Base-by-base conservation (phyloP, 495 filamentous ascomycete genomes). In the Neurospora sp. region DNA sequence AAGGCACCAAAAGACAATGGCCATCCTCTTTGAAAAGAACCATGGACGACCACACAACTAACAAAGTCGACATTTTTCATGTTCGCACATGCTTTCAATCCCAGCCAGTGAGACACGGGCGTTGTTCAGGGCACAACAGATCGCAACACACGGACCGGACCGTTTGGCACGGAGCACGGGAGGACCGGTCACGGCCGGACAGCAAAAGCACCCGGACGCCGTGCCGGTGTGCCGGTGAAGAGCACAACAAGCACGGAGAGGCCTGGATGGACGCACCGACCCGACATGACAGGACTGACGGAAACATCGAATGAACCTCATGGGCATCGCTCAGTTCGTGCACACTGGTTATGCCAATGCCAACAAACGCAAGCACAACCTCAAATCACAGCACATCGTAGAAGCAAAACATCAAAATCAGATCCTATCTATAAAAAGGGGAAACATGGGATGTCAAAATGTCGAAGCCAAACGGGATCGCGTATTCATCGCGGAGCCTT, bases 381-480 rank as follows among this genome's bases (percentile, higher is more conserved):
- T 40, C 12, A 37, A 40, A 40, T 40, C 39, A 44, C 16, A 44
- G 16, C 41, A 44, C 41, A 18, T 44, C 41, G 2, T 18, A 44
- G 1, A n/a, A 6, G 16, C 41, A 44, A 44, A 44, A 44, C 41
- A 39, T n/a, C 41, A n/a, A 44, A n/a, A 44, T 18, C 41, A 18
- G 8, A n/a, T 18, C 39, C 44, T 47, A 45, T 45, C 42, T 45
- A 45, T 45, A 45, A n/a, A 59, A 5, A 5, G 1, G 1, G 14
- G 68, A 3, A 38, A 35, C 20, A 39, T 65, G 22, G 38, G 10
- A 37, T 37, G 38, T 53, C 42, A 69, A 71, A 76, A 85, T 86
- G 83, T 85, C 80, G 84, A 82, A 78, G 80, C 82, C 82, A 82
- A 84, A 86, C 84, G 84, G 84, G 81, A 85, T 83, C 80, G 83